Conservation (phyloP, 2,329 filamentous ascomycete species). For the Aschersonia sp. region DNA sequence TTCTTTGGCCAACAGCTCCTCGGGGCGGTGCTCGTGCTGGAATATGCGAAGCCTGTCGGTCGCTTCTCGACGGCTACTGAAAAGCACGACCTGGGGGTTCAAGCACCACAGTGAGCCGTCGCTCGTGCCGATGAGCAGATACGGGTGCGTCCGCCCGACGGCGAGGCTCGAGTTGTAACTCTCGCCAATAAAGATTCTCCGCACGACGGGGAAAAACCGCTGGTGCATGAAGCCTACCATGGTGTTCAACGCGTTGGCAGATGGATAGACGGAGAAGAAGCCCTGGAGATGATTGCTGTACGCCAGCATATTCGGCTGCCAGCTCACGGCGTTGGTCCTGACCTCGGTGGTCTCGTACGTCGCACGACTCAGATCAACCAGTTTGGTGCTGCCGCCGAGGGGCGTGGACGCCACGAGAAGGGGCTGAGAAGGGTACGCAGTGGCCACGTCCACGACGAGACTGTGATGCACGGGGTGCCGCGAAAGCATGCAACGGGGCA, state of each 20-base stretch:
- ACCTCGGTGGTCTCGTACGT: conserved; percentile 39
- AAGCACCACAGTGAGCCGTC: conserved; percentile 38
- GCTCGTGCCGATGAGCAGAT: conserved; percentile 34
- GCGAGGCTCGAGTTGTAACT: conserved; percentile 35
- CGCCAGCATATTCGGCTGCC: conserved; percentile 36
- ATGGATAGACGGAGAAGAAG: conserved; percentile 37
- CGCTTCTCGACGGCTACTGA: conserved; percentile 16
- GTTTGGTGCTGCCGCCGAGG: conserved; percentile 35
- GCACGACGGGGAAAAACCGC: conserved; percentile 36
- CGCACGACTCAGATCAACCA: conserved; percentile 38
- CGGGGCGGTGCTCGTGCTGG: conserved; percentile 37
- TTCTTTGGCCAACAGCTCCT: conserved; percentile 12
- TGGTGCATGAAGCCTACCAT: conserved; percentile 38
- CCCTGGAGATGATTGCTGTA: conserved; percentile 43
- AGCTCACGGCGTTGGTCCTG: conserved; percentile 31
- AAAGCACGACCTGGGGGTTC: conserved; percentile 23
- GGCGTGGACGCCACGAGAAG: conserved; percentile 41
- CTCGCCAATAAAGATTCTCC: conserved; percentile 35
- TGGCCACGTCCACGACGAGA: conserved; percentile 37
- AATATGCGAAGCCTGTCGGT: conserved; percentile 26
- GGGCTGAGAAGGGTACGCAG: conserved; percentile 41
- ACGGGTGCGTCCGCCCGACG: conserved; percentile 36
- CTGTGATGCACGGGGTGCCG: conserved; percentile 39
- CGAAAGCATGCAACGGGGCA: conserved; percentile 31
- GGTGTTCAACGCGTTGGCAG: conserved; percentile 36